phyloP scores from a whole-genome alignment of 345 rosid genomes.

The Pugionium dolabratum region DNA sequence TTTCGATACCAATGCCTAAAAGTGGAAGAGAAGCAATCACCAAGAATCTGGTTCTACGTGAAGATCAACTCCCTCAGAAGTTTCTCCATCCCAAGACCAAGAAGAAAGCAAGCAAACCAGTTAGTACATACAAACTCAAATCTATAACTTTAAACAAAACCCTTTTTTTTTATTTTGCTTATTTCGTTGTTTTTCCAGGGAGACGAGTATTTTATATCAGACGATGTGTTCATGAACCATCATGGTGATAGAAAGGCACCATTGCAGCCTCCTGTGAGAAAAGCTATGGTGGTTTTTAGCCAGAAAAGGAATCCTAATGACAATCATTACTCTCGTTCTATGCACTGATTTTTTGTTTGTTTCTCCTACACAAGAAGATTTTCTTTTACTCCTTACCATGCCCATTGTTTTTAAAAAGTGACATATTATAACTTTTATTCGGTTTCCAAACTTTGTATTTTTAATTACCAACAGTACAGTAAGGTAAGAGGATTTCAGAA shows the following conservation, averaged over 20 bases:
- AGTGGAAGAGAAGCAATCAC: constrained; percentile 91
- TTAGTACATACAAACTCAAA: constrained; percentile 34
- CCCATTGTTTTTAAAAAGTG: not conserved
- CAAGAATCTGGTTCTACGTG: constrained; percentile 75
- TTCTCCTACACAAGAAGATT: not conserved
- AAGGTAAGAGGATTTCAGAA: too few species aligned
- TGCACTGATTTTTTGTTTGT: constrained; percentile 23
- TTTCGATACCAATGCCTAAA: constrained; percentile 82
- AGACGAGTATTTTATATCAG: constrained; percentile 55
- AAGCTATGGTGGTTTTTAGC: constrained; percentile 78
- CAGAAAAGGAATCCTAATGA: constrained; percentile 93
- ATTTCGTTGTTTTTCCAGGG: constrained; percentile 28
- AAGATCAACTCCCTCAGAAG: constrained; percentile 94
- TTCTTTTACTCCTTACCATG: too few species aligned
- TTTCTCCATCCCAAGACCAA: constrained; percentile 74
- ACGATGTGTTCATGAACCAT: constrained; percentile 57
- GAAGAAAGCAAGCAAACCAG: constrained; percentile 73
- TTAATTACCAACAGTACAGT: too few species aligned
- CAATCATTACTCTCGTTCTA: constrained; percentile 78
- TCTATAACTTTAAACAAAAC: not conserved
- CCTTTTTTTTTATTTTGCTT: too few species aligned
- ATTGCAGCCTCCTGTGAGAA: constrained; percentile 46
- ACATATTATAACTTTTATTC: not conserved
- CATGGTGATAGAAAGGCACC: constrained; percentile 62
- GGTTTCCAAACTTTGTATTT: not conserved